Conservation (phyloP, 805 yeast species). For the Saturnispora saitoi region DNA sequence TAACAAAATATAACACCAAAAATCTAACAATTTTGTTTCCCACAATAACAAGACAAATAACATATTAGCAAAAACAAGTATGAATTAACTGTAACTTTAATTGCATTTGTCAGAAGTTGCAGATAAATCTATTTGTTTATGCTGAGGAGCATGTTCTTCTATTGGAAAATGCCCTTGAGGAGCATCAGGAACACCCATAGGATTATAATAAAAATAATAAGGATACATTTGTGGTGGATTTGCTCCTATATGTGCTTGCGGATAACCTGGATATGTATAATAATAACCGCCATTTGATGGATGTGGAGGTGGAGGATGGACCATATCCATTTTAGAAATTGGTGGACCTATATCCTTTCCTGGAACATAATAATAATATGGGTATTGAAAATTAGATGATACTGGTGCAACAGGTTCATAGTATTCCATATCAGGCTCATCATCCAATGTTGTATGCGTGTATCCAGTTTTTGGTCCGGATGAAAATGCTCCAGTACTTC, state of each 20-base stretch:
- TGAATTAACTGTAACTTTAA: neutral
- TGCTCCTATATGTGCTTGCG: slow-evolving; percentile 12
- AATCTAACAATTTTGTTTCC: no score
- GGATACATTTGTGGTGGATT: slow-evolving; percentile 23
- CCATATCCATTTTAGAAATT: slow-evolving; percentile 5
- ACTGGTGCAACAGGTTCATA: neutral
- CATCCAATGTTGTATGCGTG: slow-evolving; percentile 24
- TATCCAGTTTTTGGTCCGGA: slow-evolving; percentile 25
- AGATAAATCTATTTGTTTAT: neutral
- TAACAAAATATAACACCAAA: no score
- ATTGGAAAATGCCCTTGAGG: neutral
- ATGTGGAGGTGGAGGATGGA: slow-evolving; percentile 16
- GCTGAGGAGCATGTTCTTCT: neutral
- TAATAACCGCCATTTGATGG: slow-evolving; percentile 20
- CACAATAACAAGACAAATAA: neutral
- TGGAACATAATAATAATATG: slow-evolving; percentile 25
- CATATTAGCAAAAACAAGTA: neutral
- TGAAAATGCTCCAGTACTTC: slow-evolving; percentile 23
- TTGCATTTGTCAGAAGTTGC: neutral
- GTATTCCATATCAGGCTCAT: slow-evolving; percentile 14
- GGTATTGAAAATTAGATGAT: slow-evolving; percentile 17
- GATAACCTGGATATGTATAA: slow-evolving; percentile 24
- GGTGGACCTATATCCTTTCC: slow-evolving; percentile 18
- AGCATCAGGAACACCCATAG: slow-evolving; percentile 10
- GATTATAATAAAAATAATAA: slow-evolving; percentile 26